Evolutionary conservation across 2,329 filamentous ascomycete species (phyloP), one percentile per base, ranked within the genome.

Genomic region (Apiospora koreana): DNA sequence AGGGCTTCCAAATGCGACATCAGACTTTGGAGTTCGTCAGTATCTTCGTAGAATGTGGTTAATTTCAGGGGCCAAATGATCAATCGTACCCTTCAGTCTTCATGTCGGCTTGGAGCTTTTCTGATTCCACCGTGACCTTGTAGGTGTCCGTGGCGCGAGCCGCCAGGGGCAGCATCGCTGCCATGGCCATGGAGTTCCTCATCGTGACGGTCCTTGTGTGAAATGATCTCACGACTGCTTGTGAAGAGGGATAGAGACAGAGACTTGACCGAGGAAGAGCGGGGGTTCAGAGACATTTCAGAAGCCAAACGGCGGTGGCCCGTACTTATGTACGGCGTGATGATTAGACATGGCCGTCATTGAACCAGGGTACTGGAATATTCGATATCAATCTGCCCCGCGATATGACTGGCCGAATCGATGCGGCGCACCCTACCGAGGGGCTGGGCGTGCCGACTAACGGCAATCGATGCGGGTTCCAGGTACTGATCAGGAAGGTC

Each of bases 1-100:
- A 87, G 80, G n/a, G 79, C 78, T 70, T 82, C 76, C 25, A 87
- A 80, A 71, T 86, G 85, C 65, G 79, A 76, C 81, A 84, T 82
- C 35, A 87, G 76, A 50, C 84, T 85, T 8, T 23, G 8, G n/a
- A 12, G 8, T 2, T 7, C 14, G 54, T 62, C n/a, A 62, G 54
- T 21, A 21, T 54, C 14, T 21, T 28, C 65, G 10, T 4, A 21
- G 3, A 10, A 46, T 8, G n/a, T 12, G 28, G 3, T 1, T 41
- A 8, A 8, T 2, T 31, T 21, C 14, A 18, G 18, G 16, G 23
- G 8, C 16, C 9, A 18, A 50, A 50, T 16, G 14, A 4, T 6
- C 0, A 12, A 1, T 42, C 67, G 21, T 48, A 69, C 69, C 64
- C 64, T 28, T 69, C 69, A 8, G 69, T 71, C 35, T 35, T 62